Conservation (phyloP, 495 filamentous ascomycete genomes). For the Penicillium parvum region DNA sequence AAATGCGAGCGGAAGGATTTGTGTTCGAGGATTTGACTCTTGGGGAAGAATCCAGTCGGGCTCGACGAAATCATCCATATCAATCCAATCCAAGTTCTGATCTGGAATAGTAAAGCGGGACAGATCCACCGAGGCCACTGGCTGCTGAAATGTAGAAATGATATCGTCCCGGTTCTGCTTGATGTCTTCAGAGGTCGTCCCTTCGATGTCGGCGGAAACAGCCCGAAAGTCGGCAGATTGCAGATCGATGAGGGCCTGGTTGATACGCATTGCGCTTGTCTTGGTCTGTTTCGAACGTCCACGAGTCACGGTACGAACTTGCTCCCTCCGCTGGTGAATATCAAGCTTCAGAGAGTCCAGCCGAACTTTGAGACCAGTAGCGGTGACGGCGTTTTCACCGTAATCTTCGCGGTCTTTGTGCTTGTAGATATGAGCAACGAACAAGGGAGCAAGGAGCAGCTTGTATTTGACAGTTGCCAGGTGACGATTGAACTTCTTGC, state of each 20-base stretch:
- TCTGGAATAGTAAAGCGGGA: slow-evolving; percentile 93
- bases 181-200: slow-evolving; percentile 69
- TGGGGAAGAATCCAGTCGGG: slow-evolving; percentile 92
- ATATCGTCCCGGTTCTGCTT: slow-evolving; percentile 55
- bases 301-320: slow-evolving; percentile 74
- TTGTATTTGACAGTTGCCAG: slow-evolving; percentile 97
- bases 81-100: slow-evolving; percentile 90
- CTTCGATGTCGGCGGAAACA: slow-evolving; percentile 83
- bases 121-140: slow-evolving; percentile 57
- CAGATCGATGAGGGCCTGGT: slow-evolving; percentile 87
- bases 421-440: slow-evolving; percentile 95
- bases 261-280: slow-evolving; percentile 92
- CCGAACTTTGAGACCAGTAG: slow-evolving; percentile 89
- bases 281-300: slow-evolving; percentile 66
- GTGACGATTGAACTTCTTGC: slow-evolving; percentile 97
- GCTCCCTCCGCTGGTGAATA: slow-evolving; percentile 89
- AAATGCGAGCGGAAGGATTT: slow-evolving; percentile 86
- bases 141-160: slow-evolving; percentile 53
- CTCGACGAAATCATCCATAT: slow-evolving; percentile 99
- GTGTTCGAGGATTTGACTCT: slow-evolving; percentile 85
- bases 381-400: slow-evolving; percentile 72
- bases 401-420: slow-evolving; percentile 93
- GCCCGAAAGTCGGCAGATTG: slow-evolving; percentile 90
- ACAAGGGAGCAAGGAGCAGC: slow-evolving; percentile 83
- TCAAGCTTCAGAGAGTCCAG: slow-evolving; percentile 96